Conservation (phyloP, 2,329 filamentous ascomycete genomes). For the Hypoxylon sp. region DNA sequence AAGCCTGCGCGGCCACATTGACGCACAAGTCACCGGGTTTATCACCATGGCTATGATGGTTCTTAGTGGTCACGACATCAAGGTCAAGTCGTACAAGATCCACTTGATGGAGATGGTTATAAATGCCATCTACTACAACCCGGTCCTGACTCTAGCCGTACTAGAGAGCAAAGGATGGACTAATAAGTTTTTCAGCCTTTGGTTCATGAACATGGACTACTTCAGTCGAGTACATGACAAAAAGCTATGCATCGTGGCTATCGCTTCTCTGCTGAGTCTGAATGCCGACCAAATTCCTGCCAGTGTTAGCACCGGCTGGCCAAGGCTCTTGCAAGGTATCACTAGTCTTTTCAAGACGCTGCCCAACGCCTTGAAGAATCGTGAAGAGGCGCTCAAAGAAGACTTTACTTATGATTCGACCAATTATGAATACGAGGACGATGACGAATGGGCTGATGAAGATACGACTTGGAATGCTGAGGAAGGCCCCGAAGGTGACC, state of each 20-base stretch:
- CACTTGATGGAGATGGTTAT: conserved; percentile 99
- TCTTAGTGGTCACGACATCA: conserved; percentile 79
- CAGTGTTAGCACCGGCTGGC: conserved; percentile 97
- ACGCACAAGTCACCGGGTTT: conserved; percentile 90
- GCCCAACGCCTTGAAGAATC: conserved; percentile 87
- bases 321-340: conserved; percentile 86
- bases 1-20: conserved; percentile 88
- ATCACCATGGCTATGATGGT: conserved; percentile 89
- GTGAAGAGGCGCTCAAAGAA: conserved; percentile 91
- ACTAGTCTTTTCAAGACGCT: conserved; percentile 93
- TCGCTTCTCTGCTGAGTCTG: conserved; percentile 85
- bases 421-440: conserved; percentile 74
- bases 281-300: conserved; percentile 84
- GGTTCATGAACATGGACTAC: conserved; percentile 95
- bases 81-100: conserved; percentile 93
- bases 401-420: conserved; percentile 79
- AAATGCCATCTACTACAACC: conserved; percentile 98
- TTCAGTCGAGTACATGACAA: conserved; percentile 98
- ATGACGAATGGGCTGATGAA: conserved; percentile 86
- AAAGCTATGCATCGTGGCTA: conserved; percentile 96
- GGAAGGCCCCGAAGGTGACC: conserved; percentile 75
- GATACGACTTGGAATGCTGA: conserved; percentile 85
- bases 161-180: conserved; percentile 95
- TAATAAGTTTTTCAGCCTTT: conserved; percentile 98
- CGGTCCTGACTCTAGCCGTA: conserved; percentile 83